These are phyloP conservation scores for Thraustotheca clavata DNA, from an alignment of 352 stramenopile species.

Conservation along the genomic window DNA sequence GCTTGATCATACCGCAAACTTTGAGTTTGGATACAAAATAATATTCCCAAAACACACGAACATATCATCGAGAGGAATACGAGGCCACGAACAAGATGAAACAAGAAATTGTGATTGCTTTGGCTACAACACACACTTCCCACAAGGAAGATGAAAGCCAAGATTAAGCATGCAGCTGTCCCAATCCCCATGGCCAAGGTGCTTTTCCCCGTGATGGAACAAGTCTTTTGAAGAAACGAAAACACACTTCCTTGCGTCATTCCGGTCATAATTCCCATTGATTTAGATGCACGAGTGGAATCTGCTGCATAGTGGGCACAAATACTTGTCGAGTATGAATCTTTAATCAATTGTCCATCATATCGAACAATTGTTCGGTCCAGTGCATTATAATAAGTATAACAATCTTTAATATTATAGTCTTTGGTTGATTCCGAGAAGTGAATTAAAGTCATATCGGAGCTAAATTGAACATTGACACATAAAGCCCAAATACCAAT, in stretches of 20 bases:
- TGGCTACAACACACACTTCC: constrained; percentile 3
- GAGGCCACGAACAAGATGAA: constrained; percentile 7
- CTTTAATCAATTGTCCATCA: constrained; percentile 12
- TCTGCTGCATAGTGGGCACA: constrained; percentile 6
- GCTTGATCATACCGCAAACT: no score
- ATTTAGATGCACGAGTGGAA: background rate
- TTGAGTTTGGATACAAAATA: no score
- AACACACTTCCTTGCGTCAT: background rate
- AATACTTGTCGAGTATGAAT: constrained; percentile 8
- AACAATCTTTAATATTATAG: constrained; percentile 18
- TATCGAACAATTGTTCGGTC: constrained; percentile 15
- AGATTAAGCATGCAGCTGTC: background rate
- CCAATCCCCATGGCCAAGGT: background rate
- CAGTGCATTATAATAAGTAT: constrained; percentile 4
- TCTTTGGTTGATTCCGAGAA: background rate
- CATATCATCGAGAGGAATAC: no score
- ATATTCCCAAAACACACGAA: no score
- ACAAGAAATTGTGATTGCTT: constrained; percentile 11
- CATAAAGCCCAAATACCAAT: constrained; percentile 2
- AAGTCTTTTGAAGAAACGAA: constrained; percentile 9
- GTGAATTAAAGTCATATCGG: background rate
- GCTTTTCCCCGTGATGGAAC: background rate
- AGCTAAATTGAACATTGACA: constrained; percentile 3
- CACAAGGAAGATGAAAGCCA: constrained; percentile 10
- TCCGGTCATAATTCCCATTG: constrained; percentile 3